A percentile compares a stretch with the other conserved stretches of the same genome.
Evolutionary conservation across 805 yeast species (phyloP).

Genomic region (Wickerhamiella vanderwaltii): DNA sequence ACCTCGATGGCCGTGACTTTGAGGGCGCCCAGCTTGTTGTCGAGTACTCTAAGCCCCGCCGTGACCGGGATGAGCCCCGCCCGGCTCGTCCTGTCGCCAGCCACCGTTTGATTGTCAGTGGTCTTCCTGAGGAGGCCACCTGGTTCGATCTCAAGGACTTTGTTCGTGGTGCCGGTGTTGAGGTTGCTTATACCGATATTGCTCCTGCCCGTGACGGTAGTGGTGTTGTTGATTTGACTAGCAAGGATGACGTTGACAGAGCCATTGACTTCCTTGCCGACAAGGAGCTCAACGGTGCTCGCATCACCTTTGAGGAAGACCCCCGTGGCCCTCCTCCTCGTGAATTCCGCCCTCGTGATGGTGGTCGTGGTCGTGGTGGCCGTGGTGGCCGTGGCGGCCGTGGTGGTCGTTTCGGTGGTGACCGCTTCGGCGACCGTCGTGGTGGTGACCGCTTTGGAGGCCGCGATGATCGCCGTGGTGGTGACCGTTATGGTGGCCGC

Average conservation of each 20-base stretch:
- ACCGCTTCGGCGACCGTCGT: constrained; percentile 29
- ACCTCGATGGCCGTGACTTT: constrained; percentile 34
- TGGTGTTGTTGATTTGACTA: constrained; percentile 77
- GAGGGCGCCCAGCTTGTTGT: constrained; percentile 28
- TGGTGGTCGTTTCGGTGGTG: constrained; percentile 28
- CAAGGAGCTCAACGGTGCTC: constrained; percentile 56
- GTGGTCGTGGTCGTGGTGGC: constrained; percentile 34
- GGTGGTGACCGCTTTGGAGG: constrained; percentile 16
- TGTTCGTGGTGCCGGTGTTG: constrained; percentile 51
- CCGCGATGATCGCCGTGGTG: constrained; percentile 20
- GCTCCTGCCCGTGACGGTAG: constrained; percentile 28
- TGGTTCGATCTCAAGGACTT: constrained; percentile 52
- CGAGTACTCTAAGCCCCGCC: constrained; percentile 27
- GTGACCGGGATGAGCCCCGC: constrained; percentile 17
- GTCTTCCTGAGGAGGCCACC: constrained; percentile 15
- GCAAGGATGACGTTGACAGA: constrained; percentile 79
- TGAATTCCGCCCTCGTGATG: constrained; percentile 30
- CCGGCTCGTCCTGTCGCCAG: constrained; percentile 19
- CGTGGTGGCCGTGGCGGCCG: constrained; percentile 6
- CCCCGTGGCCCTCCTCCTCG: constrained; percentile 28
- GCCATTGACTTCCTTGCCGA: constrained; percentile 74
- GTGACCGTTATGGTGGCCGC: constrained; percentile 13
- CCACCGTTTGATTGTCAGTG: constrained; percentile 20
- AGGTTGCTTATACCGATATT: constrained; percentile 29
- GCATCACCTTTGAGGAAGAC: constrained; percentile 64